phyloP scores from a whole-genome alignment of 257 asterid species.

The Nicotiana knightiana region DNA sequence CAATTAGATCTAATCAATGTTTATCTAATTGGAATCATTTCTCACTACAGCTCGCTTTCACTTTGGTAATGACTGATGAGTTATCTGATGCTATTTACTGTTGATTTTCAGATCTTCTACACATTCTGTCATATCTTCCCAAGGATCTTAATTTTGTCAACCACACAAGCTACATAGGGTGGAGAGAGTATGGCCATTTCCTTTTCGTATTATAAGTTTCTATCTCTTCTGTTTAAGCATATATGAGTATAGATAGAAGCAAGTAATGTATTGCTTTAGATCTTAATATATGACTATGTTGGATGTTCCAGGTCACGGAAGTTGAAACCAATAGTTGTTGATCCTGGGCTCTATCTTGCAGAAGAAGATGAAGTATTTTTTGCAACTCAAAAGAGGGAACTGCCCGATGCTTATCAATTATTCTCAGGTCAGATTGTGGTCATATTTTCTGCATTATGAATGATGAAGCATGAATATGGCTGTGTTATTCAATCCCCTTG shows the following conservation, averaged over 20 bases:
- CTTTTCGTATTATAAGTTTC: conserved; percentile 2
- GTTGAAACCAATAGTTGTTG: conserved; percentile 83
- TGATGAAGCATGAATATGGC: neutral
- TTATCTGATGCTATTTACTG: conserved; percentile 13
- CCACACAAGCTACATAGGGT: conserved; percentile 88
- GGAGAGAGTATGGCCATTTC: conserved; percentile 76
- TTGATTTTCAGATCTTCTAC: conserved; percentile 78
- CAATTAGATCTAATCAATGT: neutral
- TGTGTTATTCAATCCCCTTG: neutral
- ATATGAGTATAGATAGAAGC: neutral
- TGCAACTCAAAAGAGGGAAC: conserved; percentile 77
- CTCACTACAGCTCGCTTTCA: neutral
- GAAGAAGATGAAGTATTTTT: conserved; percentile 64
- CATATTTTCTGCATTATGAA: neutral
- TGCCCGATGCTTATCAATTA: conserved; percentile 75
- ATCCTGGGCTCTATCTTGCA: conserved; percentile 66
- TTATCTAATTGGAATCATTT: neutral
- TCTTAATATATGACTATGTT: conserved; percentile 1
- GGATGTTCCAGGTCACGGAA: conserved; percentile 51
- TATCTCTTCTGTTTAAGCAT: neutral
- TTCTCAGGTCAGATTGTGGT: conserved; percentile 52
- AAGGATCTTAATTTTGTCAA: conserved; percentile 85
- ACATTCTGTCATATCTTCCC: conserved; percentile 80
- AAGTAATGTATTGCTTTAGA: neutral
- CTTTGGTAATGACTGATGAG: neutral